Percentiles rank a stretch among this genome's conserved stretches.
Conservation (phyloP, 495 filamentous ascomycete species). For the Staphylotrichum longicolle region DNA sequence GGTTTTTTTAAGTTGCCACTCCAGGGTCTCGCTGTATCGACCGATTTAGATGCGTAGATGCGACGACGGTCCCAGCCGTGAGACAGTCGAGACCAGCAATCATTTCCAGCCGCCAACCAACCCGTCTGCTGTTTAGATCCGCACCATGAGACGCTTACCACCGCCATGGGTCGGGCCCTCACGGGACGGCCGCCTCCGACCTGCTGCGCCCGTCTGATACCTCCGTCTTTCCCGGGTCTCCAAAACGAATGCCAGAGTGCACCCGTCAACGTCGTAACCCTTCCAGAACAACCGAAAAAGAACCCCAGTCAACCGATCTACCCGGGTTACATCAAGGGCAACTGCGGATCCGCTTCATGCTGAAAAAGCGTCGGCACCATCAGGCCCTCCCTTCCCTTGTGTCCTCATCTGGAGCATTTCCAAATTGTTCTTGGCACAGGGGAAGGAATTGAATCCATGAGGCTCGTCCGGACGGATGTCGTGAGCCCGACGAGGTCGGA, state of each 20-base stretch:
- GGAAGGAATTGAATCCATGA: neutral
- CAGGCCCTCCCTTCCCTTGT: neutral
- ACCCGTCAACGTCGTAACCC: neutral
- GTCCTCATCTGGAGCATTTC: neutral
- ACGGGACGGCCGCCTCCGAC: neutral
- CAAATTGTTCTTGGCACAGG: slow-evolving; percentile 2
- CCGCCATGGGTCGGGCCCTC: neutral
- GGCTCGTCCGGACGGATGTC: neutral
- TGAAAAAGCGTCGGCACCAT: neutral
- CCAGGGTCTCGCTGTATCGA: no score
- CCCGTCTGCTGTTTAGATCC: neutral
- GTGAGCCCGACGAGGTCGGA: neutral
- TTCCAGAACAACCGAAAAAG: neutral
- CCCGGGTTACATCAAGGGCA: neutral
- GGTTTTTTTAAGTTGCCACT: no score
- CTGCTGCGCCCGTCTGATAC: neutral
- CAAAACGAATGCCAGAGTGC: no score
- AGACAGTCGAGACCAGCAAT: neutral
- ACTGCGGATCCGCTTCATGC: neutral
- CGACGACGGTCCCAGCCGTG: neutral
- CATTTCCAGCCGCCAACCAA: neutral
- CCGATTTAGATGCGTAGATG: neutral
- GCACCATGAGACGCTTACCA: neutral
- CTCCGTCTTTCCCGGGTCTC: neutral
- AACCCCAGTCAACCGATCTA: neutral